phyloP scores from a whole-genome alignment of 2,329 filamentous ascomycete species.

The Hymenoscyphus infarciens region DNA sequence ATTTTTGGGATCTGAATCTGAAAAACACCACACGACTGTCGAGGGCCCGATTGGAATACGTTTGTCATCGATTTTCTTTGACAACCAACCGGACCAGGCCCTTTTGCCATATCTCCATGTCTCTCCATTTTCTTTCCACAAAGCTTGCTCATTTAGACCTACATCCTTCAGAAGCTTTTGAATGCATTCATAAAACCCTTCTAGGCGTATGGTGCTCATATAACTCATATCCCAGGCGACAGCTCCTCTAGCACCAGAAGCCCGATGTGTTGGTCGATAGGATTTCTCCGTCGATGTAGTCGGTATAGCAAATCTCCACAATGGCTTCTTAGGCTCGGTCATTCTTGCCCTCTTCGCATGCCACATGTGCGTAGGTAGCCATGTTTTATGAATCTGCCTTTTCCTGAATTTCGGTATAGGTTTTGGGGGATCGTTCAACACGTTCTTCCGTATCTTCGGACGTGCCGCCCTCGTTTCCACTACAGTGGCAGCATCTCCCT shows the following conservation, averaged over 20 bases:
- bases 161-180: slow-evolving; percentile 63
- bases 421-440: slow-evolving; percentile 59
- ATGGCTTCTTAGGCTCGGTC: slow-evolving; percentile 70
- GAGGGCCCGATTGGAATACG: slow-evolving; percentile 65
- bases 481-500: slow-evolving; percentile 28
- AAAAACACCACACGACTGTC: slow-evolving; percentile 68
- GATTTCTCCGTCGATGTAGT: slow-evolving; percentile 85
- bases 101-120: slow-evolving; percentile 69
- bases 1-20: slow-evolving; percentile 21
- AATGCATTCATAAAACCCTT: slow-evolving; percentile 62
- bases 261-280: slow-evolving; percentile 82
- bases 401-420: slow-evolving; percentile 73
- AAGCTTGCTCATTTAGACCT: slow-evolving; percentile 55
- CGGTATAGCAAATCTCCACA: slow-evolving; percentile 90
- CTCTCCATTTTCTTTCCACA: slow-evolving; percentile 60
- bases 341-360: slow-evolving; percentile 90
- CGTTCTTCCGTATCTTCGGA: slow-evolving; percentile 68
- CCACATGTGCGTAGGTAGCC: slow-evolving; percentile 92
- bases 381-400: slow-evolving; percentile 83
- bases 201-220: slow-evolving; percentile 78
- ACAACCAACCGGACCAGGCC: slow-evolving; percentile 55
- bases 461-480: slow-evolving; percentile 44
- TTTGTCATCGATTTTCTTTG: slow-evolving; percentile 50
- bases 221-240: slow-evolving; percentile 95
- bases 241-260: slow-evolving; percentile 69